Evolutionary conservation across 331 rosid genomes (phyloP).

Genomic region (Rhamnella rubrinervis): DNA sequence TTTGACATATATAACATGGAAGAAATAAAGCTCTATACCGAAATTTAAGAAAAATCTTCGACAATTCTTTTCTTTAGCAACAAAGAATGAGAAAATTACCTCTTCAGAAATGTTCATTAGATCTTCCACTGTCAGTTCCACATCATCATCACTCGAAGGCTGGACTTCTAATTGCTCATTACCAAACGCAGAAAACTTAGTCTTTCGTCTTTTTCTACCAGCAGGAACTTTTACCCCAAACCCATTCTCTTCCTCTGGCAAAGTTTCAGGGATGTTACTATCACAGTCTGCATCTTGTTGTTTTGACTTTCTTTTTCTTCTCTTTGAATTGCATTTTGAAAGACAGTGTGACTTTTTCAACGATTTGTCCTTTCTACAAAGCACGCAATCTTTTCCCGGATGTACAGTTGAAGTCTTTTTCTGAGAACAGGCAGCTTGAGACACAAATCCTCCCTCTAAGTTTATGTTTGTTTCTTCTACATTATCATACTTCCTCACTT

Average conservation of each 20-base stretch:
- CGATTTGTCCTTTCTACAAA: conserved; percentile 26
- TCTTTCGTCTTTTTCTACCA: conserved; percentile 23
- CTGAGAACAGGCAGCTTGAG: conserved; percentile 15
- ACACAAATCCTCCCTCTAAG: conserved; percentile 21
- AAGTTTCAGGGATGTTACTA: conserved; percentile 13
- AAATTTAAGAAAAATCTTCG: conserved; percentile 5
- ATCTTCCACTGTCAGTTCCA: conserved; percentile 70
- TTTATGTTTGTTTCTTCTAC: conserved; percentile 28
- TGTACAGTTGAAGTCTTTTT: conserved; percentile 10
- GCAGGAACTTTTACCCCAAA: conserved; percentile 29
- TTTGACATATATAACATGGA: neutral
- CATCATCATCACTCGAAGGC: conserved; percentile 39
- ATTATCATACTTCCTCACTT: conserved; percentile 28
- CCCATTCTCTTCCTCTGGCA: conserved; percentile 29
- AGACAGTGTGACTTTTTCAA: conserved; percentile 30
- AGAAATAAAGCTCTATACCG: neutral
- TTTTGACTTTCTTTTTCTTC: conserved; percentile 27
- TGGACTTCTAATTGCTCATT: conserved; percentile 30
- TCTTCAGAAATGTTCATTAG: conserved; percentile 63
- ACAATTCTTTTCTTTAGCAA: neutral
- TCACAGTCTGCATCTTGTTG: conserved; percentile 26
- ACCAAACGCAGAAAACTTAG: conserved; percentile 24
- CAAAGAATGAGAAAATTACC: conserved; percentile 40
- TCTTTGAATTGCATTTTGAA: conserved; percentile 35
- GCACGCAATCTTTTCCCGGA: conserved; percentile 19